Percentiles rank a stretch among this genome's conserved stretches.
phyloP scores from a whole-genome alignment of 805 yeast genomes.

The Hanseniaspora meyeri region DNA sequence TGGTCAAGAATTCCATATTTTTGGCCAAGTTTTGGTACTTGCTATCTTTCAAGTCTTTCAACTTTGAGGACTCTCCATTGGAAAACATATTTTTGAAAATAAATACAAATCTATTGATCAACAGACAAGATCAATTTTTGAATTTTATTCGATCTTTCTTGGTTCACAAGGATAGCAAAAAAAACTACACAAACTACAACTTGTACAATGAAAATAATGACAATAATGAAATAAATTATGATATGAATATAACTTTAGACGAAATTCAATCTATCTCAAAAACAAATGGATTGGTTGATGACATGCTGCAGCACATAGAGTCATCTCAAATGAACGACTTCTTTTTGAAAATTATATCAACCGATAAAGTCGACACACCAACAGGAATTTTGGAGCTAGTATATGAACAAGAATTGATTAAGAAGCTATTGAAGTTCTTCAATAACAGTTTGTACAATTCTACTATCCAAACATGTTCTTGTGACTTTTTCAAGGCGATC shows the following conservation, averaged over 20 bases:
- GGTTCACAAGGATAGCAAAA: background rate
- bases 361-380: constrained; percentile 80
- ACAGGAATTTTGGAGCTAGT: constrained; percentile 78
- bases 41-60: constrained; percentile 41
- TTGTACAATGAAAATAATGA: background rate
- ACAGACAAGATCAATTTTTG: constrained; percentile 39
- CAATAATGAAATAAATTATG: background rate
- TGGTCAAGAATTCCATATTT: constrained; percentile 58
- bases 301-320: constrained; percentile 63
- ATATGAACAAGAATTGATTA: constrained; percentile 59
- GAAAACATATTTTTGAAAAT: constrained; percentile 79
- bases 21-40: constrained; percentile 68
- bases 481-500: constrained; percentile 86
- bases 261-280: constrained; percentile 1
- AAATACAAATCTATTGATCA: constrained; percentile 73
- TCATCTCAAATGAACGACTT: constrained; percentile 89
- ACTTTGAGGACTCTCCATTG: constrained; percentile 58
- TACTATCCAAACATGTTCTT: constrained; percentile 76
- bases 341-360: constrained; percentile 71
- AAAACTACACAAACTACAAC: background rate
- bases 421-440: constrained; percentile 54
- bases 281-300: constrained; percentile 46
- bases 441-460: constrained; percentile 43
- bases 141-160: constrained; percentile 25
- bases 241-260: constrained; percentile 19